Conservation (phyloP, 495 filamentous ascomycete species). For the Venustampulla echinocandica region DNA sequence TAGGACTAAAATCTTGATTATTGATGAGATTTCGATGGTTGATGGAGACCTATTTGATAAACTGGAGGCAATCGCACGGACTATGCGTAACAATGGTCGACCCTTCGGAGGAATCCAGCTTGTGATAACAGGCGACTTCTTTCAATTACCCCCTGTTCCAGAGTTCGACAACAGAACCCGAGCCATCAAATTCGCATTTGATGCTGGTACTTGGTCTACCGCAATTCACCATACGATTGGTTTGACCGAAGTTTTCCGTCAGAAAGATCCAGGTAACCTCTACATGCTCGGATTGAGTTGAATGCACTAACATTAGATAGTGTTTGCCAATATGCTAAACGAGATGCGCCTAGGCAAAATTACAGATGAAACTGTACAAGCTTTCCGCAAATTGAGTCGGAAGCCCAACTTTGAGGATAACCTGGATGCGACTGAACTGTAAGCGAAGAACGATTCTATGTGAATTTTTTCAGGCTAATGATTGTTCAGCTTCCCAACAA, state of each 20-base stretch:
- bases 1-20: slow-evolving; percentile 72
- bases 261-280: slow-evolving; percentile 68
- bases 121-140: slow-evolving; percentile 94
- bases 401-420: slow-evolving; percentile 63
- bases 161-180: slow-evolving; percentile 50
- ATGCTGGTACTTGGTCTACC: slow-evolving; percentile 83
- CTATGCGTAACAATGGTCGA: slow-evolving; percentile 72
- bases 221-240: slow-evolving; percentile 94
- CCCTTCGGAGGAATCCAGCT: slow-evolving; percentile 96
- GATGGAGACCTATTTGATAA: slow-evolving; percentile 97
- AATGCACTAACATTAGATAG: slow-evolving; percentile 26
- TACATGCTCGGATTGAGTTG: slow-evolving; percentile 10
- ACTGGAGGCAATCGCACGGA: slow-evolving; percentile 78
- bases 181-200: slow-evolving; percentile 80
- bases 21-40: slow-evolving; percentile 98
- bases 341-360: slow-evolving; percentile 90
- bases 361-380: slow-evolving; percentile 54
- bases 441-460: slow-evolving; percentile 21
- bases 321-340: slow-evolving; percentile 91
- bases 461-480: not conserved
- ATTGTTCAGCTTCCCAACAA: slow-evolving; percentile 71
- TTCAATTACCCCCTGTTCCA: slow-evolving; percentile 90
- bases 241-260: slow-evolving; percentile 90
- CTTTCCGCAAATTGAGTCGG: slow-evolving; percentile 63
- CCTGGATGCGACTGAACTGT: slow-evolving; percentile 85